These are phyloP conservation scores for Solidago caesia DNA, from an alignment of 129 eudicot species.

Conservation along the genomic window DNA sequence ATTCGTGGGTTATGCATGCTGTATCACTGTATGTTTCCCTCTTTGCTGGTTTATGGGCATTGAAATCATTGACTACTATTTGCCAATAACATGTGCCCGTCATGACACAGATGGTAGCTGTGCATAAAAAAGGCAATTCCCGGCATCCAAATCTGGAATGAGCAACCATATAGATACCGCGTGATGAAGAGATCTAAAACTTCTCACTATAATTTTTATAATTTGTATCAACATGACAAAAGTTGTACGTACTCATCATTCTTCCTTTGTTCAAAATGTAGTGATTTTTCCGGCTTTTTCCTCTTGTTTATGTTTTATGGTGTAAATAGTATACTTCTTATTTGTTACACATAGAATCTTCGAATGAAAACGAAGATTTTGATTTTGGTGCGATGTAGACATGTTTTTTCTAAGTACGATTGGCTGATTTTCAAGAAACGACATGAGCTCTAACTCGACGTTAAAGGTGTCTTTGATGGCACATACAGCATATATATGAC, in stretches of 20 bases:
- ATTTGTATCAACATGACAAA: constrained; percentile 22
- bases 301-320: constrained; percentile 10
- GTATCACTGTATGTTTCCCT: not conserved
- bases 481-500: too few species aligned
- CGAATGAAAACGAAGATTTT: not conserved
- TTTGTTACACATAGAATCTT: constrained; percentile 19
- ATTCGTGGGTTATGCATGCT: not conserved
- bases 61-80: not conserved
- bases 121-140: constrained; percentile 9
- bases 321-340: constrained; percentile 5
- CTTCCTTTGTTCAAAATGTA: not conserved
- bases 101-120: constrained; percentile 16
- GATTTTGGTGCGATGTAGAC: too few species aligned
- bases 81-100: not conserved
- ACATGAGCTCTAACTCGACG: too few species aligned
- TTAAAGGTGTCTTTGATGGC: too few species aligned
- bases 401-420: too few species aligned
- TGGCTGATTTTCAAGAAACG: too few species aligned
- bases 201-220: constrained; percentile 13
- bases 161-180: constrained; percentile 1
- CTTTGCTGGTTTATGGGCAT: not conserved
- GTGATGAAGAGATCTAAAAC: constrained; percentile 10
- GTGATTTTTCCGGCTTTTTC: not conserved
- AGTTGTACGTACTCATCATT: not conserved
- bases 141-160: not conserved